phyloP scores from a whole-genome alignment of 2,329 filamentous ascomycete species.

The Colletotrichum sojae region DNA sequence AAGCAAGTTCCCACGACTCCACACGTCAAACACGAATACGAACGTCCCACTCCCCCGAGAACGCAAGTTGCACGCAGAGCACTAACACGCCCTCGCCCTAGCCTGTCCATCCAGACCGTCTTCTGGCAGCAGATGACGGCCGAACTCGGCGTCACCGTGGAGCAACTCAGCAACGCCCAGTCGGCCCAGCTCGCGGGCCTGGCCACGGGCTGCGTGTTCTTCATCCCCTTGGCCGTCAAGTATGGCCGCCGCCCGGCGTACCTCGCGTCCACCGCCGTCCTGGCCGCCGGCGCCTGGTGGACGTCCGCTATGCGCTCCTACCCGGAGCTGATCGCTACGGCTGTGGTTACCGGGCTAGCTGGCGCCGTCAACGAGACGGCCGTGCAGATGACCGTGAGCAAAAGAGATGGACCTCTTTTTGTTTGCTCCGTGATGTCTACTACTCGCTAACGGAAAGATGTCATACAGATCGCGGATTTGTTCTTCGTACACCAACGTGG shows the following conservation, averaged over 20 bases:
- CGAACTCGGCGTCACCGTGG: constrained; percentile 47
- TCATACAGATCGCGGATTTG: constrained; percentile 46
- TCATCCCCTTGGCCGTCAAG: constrained; percentile 52
- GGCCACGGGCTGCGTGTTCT: constrained; percentile 51
- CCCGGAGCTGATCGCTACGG: constrained; percentile 35
- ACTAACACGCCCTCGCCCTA: background rate
- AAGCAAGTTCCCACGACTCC: constrained; percentile 31
- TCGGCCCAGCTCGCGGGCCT: constrained; percentile 50
- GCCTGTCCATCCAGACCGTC: constrained; percentile 44
- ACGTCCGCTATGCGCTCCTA: constrained; percentile 34
- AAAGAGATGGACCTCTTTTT: background rate
- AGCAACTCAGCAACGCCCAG: constrained; percentile 46
- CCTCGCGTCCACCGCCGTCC: constrained; percentile 40
- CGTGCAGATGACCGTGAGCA: constrained; percentile 51
- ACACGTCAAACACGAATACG: no score
- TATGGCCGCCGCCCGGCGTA: constrained; percentile 53
- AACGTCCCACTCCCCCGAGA: no score
- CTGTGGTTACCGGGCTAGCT: constrained; percentile 49
- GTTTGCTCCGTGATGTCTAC: background rate
- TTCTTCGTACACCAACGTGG: constrained; percentile 51
- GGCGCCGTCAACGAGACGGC: constrained; percentile 57
- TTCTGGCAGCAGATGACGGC: constrained; percentile 53
- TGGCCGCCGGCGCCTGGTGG: constrained; percentile 41
- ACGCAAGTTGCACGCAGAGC: no score
- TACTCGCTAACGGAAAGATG: background rate